Evolutionary conservation across 129 eudicot species (phyloP), one percentile per base, ranked within the genome.

Genomic region (Deinandra increscens): DNA sequence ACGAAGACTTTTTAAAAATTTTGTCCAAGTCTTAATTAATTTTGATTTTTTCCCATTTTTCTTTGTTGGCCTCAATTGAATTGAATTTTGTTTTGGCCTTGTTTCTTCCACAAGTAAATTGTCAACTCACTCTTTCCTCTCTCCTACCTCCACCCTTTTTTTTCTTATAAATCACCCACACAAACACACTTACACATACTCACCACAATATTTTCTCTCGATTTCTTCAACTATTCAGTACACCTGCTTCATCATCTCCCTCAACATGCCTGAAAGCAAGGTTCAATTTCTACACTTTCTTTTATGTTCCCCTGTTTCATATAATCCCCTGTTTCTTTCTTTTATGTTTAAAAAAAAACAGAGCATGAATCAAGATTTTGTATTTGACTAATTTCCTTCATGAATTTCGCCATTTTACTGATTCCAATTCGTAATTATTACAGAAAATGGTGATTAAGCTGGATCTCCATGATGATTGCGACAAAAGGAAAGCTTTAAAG

Each of bases 241-340:
- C 31, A 26, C 37, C 63, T 26, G 37, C 14, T 19, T 19, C 34
- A 9, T 0, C 31, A 26, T 56, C 37, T 6, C 23, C 26, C 4
- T 23, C 63, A 56, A 26, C 41, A 58, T 58, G 64, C 41, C 41
- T 58, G 64, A 58, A 58, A 58, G 1, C 64, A 58, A 58, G 64
- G 64, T 58, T 0, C 9, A 55, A 53, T 55, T 10, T 55, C 36
- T 55, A 0, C 18, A 58, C 19, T 12, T 29, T 58, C 39, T 58
- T n/a, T n/a, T n/a, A n/a, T n/a, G n/a, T n/a, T 29, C 39, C 39
- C 29, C 19, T 5, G 31, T 3, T 43, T 9, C 48, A 44, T 44
- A 44, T 44, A 3, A 44, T 6, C 49, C 14, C 12, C 14, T 44
- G 14, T 44, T 44, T 2, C 31, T n/a, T n/a, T n/a, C n/a, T 26